These are phyloP conservation scores for Blastocystis sp. DNA, from an alignment of 352 stramenopile species.

Conservation along the genomic window DNA sequence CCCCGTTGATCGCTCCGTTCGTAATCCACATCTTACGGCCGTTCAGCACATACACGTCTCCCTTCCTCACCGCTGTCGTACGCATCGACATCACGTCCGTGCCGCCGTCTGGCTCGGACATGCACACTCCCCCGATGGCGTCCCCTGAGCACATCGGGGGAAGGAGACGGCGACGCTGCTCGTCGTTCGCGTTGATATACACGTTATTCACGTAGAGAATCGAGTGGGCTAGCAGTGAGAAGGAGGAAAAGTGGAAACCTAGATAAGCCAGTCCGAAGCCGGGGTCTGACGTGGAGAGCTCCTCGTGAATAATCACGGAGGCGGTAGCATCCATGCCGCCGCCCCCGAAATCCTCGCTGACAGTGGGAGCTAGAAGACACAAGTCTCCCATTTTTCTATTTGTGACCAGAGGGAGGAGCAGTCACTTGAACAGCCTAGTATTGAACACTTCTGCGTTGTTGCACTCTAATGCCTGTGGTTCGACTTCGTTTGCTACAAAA, in stretches of 20 bases:
- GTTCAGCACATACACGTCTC: conserved; percentile 83
- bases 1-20: conserved; percentile 89
- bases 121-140: conserved; percentile 94
- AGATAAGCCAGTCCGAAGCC: conserved; percentile 95
- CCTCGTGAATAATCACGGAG: conserved; percentile 85
- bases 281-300: conserved; percentile 90
- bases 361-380: conserved; percentile 89
- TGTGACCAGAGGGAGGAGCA: neutral
- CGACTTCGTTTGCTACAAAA: conserved; percentile 89
- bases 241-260: conserved; percentile 63
- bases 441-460: conserved; percentile 96
- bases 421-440: conserved; percentile 78
- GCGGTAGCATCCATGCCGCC: conserved; percentile 87
- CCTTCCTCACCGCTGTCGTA: conserved; percentile 79
- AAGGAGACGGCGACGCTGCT: conserved; percentile 68
- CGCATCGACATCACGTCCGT: conserved; percentile 90
- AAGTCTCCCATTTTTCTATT: conserved; percentile 81
- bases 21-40: conserved; percentile 98
- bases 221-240: conserved; percentile 73
- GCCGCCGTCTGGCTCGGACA: conserved; percentile 92
- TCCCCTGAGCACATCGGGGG: conserved; percentile 81
- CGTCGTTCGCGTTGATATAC: conserved; percentile 61
- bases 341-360: conserved; percentile 87
- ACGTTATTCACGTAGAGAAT: conserved; percentile 73
- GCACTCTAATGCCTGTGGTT: conserved; percentile 88